phyloP scores from a whole-genome alignment of 768 basidiomycete genomes.

The Fomitopsis pulvina region DNA sequence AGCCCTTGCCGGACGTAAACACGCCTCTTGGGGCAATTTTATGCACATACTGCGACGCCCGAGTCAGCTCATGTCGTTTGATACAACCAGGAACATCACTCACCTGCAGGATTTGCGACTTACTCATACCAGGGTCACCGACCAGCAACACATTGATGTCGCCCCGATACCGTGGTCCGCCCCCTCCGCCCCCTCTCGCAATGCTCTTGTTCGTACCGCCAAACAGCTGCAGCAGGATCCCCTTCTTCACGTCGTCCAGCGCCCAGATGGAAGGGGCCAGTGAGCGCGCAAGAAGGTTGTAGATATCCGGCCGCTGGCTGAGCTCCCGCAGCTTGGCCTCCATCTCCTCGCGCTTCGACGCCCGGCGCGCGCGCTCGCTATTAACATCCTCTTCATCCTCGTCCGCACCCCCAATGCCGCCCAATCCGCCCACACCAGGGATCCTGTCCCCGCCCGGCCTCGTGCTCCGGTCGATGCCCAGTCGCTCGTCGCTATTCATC shows the following conservation, averaged over 20 bases:
- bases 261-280: slow-evolving; percentile 96
- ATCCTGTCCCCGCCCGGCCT: slow-evolving; percentile 64
- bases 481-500: slow-evolving; percentile 53
- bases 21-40: slow-evolving; percentile 98
- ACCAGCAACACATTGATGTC: slow-evolving; percentile 98
- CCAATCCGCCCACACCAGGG: slow-evolving; percentile 63
- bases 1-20: slow-evolving; percentile 96
- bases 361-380: slow-evolving; percentile 34
- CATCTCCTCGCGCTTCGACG: slow-evolving; percentile 53
- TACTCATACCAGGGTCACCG: slow-evolving; percentile 95
- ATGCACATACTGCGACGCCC: slow-evolving; percentile 79
- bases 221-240: slow-evolving; percentile 91
- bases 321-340: slow-evolving; percentile 74
- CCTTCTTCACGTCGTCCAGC: slow-evolving; percentile 99
- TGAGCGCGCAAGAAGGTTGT: slow-evolving; percentile 76
- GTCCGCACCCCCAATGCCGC: slow-evolving; percentile 56
- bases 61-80: slow-evolving; percentile 6
- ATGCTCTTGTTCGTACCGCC: slow-evolving; percentile 98
- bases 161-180: slow-evolving; percentile 93
- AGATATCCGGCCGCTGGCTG: slow-evolving; percentile 72
- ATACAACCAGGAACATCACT: slow-evolving; percentile 13
- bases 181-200: slow-evolving; percentile 86
- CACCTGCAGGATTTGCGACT: slow-evolving; percentile 92
- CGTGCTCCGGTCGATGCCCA: slow-evolving; percentile 78
- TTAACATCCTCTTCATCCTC: slow-evolving; percentile 53